Percentiles rank a stretch among this genome's conserved stretches.
Evolutionary conservation across 805 yeast genomes (phyloP).

Genomic region (Pichia rugopelliculosa): DNA sequence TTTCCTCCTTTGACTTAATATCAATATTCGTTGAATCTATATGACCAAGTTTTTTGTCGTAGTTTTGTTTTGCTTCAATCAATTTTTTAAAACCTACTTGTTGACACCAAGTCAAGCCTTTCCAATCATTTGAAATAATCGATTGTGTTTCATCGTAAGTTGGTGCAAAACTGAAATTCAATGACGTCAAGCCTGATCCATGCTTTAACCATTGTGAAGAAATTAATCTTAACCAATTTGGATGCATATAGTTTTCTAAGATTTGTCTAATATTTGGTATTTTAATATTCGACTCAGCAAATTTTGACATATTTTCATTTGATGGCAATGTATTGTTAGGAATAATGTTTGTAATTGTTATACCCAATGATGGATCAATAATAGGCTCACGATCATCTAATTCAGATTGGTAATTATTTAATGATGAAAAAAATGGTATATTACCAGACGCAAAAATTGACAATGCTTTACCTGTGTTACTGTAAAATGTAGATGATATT

Average conservation of each 20-base stretch:
- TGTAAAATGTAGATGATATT: conserved; percentile 45
- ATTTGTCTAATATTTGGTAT: conserved; percentile 23
- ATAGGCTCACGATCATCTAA: conserved; percentile 68
- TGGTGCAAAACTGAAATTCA: conserved; percentile 55
- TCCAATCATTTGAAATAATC: conserved; percentile 43
- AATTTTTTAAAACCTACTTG: conserved; percentile 42
- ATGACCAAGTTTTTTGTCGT: neutral
- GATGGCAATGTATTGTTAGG: conserved; percentile 39
- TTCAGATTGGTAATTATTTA: conserved; percentile 53
- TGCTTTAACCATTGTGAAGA: conserved; percentile 58
- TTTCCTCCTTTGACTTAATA: neutral
- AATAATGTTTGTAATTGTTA: conserved; percentile 57
- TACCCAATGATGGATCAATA: conserved; percentile 49
- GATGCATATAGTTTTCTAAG: conserved; percentile 47
- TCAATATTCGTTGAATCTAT: neutral
- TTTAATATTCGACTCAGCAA: conserved; percentile 32
- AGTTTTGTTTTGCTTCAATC: conserved; percentile 14
- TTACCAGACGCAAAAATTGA: conserved; percentile 53
- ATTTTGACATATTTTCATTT: conserved; percentile 36
- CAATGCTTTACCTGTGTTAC: conserved; percentile 58
- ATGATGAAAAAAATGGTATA: conserved; percentile 73
- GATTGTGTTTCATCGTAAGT: conserved; percentile 51
- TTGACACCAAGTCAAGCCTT: conserved; percentile 47
- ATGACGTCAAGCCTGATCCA: conserved; percentile 29
- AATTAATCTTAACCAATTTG: conserved; percentile 58